Conservation (phyloP, 169 alveolate genomes). For the Plasmodium malariae region DNA sequence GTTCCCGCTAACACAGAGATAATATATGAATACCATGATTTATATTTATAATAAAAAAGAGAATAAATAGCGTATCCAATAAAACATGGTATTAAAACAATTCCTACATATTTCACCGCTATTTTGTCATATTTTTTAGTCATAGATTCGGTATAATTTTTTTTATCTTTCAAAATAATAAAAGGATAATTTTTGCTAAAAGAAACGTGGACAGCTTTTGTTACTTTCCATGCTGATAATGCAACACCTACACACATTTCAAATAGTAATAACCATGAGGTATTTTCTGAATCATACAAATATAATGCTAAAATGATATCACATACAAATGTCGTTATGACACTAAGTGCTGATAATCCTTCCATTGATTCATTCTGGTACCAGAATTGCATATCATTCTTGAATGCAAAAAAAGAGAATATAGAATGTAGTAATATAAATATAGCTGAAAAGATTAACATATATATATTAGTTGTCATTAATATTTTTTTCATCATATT, state of each 20-base stretch:
- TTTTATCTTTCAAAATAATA: slow-evolving; percentile 81
- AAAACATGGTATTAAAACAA: slow-evolving; percentile 90
- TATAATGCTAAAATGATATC: slow-evolving; percentile 94
- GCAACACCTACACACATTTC: slow-evolving; percentile 93
- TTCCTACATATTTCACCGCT: slow-evolving; percentile 93
- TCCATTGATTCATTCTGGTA: slow-evolving; percentile 94
- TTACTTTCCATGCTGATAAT: slow-evolving; percentile 95
- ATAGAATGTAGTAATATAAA: slow-evolving; percentile 91
- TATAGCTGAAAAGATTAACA: slow-evolving; percentile 87
- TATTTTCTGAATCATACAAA: slow-evolving; percentile 93
- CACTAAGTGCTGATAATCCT: slow-evolving; percentile 95
- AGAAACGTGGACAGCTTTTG: slow-evolving; percentile 93
- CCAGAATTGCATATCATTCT: slow-evolving; percentile 97
- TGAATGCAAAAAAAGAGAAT: slow-evolving; percentile 93
- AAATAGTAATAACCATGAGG: slow-evolving; percentile 93
- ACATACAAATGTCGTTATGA: slow-evolving; percentile 90
- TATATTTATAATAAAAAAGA: slow-evolving; percentile 90
- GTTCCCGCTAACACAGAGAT: slow-evolving; percentile 94
- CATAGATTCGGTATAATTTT: slow-evolving; percentile 88
- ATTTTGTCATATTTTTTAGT: slow-evolving; percentile 93
- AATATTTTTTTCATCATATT: slow-evolving; percentile 91
- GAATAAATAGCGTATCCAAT: slow-evolving; percentile 94
- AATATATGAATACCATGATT: slow-evolving; percentile 96
- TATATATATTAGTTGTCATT: slow-evolving; percentile 90
- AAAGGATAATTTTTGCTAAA: slow-evolving; percentile 90